Evolutionary conservation across 108 stramenopile genomes (phyloP).

Genomic region (Cyclotella kingstonii): DNA sequence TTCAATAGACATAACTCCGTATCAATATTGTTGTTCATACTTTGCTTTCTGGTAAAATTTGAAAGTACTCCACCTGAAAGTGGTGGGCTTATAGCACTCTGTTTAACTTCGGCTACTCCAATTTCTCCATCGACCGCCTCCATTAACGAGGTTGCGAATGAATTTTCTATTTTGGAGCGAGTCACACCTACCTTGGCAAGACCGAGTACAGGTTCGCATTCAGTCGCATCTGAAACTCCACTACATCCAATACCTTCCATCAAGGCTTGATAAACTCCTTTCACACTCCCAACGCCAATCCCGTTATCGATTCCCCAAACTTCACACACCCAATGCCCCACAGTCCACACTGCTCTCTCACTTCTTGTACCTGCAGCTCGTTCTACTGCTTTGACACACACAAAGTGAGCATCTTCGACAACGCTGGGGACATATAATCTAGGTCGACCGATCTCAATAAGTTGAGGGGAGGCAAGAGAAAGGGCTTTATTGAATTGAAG

Average conservation of each 20-base stretch:
- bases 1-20: constrained; percentile 70
- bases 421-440: constrained; percentile 66
- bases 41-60: constrained; percentile 13
- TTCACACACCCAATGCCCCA: constrained; percentile 77
- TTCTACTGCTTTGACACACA: constrained; percentile 72
- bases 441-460: constrained; percentile 37
- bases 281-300: constrained; percentile 21
- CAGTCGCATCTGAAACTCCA: constrained; percentile 5
- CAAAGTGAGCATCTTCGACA: constrained; percentile 85
- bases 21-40: constrained; percentile 57
- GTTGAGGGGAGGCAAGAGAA: constrained; percentile 37
- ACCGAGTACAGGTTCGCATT: constrained; percentile 1
- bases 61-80: constrained; percentile 54
- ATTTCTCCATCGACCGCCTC: constrained; percentile 75
- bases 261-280: constrained; percentile 66
- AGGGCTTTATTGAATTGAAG: constrained; percentile 44
- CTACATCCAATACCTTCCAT: constrained; percentile 53
- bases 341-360: constrained; percentile 74
- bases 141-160: constrained; percentile 76
- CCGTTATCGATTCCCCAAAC: constrained; percentile 68
- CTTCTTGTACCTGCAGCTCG: constrained; percentile 74
- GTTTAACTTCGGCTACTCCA: not conserved
- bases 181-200: not conserved
- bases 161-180: constrained; percentile 26
- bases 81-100: constrained; percentile 37